Percentiles rank a stretch among this genome's conserved stretches.
These are phyloP conservation scores for Podila epigama DNA, from an alignment of 192 early-diverging fungal genomes.

Conservation along the genomic window DNA sequence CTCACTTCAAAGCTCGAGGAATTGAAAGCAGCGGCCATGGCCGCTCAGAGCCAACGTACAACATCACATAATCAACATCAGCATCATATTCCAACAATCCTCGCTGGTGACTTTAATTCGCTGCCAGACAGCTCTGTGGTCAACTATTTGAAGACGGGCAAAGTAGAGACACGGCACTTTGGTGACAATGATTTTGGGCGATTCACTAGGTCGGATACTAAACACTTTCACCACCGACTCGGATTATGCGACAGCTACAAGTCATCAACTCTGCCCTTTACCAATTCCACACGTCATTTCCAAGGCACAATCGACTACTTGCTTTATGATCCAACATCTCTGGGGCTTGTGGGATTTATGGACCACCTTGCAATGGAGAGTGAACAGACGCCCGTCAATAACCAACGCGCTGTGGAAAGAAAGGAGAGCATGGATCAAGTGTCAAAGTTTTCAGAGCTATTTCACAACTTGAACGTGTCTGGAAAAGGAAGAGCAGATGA, in stretches of 20 bases:
- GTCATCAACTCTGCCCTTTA: slow-evolving; percentile 30
- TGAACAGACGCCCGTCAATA: no score
- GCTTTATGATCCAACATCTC: slow-evolving; percentile 24
- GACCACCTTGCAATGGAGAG: slow-evolving; percentile 32
- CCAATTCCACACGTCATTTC: slow-evolving; percentile 34
- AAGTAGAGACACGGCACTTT: slow-evolving; percentile 36
- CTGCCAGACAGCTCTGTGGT: slow-evolving; percentile 43
- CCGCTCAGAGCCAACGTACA: neutral
- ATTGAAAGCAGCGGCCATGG: slow-evolving; percentile 15
- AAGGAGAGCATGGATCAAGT: no score
- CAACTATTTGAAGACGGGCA: slow-evolving; percentile 26
- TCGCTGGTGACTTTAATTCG: slow-evolving; percentile 43
- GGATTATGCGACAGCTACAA: slow-evolving; percentile 39
- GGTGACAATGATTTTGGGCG: slow-evolving; percentile 44
- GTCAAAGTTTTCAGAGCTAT: no score
- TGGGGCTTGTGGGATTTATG: slow-evolving; percentile 35
- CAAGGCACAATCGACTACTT: slow-evolving; percentile 47
- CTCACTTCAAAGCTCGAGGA: slow-evolving; percentile 44
- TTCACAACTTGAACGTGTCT: no score
- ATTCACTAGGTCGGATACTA: slow-evolving; percentile 33
- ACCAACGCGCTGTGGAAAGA: no score
- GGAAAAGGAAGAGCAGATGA: no score
- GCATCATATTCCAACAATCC: slow-evolving; percentile 39
- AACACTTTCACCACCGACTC: slow-evolving; percentile 31
- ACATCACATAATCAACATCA: neutral